A percentile compares a stretch with the other conserved stretches of the same genome.
Evolutionary conservation across 805 yeast genomes (phyloP).

Genomic region (Candida incommunis): DNA sequence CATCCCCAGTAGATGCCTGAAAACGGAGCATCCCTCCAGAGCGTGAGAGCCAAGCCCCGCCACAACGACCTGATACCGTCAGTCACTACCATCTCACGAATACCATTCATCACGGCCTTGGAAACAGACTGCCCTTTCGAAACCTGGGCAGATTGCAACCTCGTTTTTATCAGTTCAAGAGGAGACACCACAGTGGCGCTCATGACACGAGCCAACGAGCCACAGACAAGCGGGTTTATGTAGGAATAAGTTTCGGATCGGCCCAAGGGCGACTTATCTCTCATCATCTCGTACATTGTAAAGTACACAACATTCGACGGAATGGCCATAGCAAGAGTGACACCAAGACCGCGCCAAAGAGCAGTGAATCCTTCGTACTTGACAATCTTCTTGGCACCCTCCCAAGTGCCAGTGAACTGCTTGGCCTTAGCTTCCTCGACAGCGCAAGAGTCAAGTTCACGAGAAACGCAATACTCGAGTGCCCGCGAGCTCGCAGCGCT

Average conservation of each 20-base stretch:
- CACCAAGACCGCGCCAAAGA: slow-evolving; percentile 77
- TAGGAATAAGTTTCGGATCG: slow-evolving; percentile 16
- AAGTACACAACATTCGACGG: slow-evolving; percentile 91
- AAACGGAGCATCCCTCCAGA: slow-evolving; percentile 97
- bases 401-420: slow-evolving; percentile 51
- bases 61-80: slow-evolving; percentile 57
- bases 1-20: slow-evolving; percentile 90
- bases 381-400: slow-evolving; percentile 55
- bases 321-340: slow-evolving; percentile 71
- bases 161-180: slow-evolving; percentile 70
- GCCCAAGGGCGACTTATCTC: slow-evolving; percentile 64
- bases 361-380: slow-evolving; percentile 61
- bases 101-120: slow-evolving; percentile 31
- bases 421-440: slow-evolving; percentile 26
- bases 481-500: background rate
- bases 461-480: slow-evolving; percentile 23
- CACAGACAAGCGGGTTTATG: slow-evolving; percentile 70
- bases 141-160: slow-evolving; percentile 62
- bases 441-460: slow-evolving; percentile 20
- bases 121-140: slow-evolving; percentile 30
- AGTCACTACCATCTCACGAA: slow-evolving; percentile 32
- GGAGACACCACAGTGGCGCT: slow-evolving; percentile 85
- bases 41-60: slow-evolving; percentile 73
- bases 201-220: slow-evolving; percentile 65
- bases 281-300: slow-evolving; percentile 77